A percentile compares a stretch with the other conserved stretches of the same genome.
Conservation (phyloP, 2,329 filamentous ascomycete species). For the Alternaria triticina region DNA sequence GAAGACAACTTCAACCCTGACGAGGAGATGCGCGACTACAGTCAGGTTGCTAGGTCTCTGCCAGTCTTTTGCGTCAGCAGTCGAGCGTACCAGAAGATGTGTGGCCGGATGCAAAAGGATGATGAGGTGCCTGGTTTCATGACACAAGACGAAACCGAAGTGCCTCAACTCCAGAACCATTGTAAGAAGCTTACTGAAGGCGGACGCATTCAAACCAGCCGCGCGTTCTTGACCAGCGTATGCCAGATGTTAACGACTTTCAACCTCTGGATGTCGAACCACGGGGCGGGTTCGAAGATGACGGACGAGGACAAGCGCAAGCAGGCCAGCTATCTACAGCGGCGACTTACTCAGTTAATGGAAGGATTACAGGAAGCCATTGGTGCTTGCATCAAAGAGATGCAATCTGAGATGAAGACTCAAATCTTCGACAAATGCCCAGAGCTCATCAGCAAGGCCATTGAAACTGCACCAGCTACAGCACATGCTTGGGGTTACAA, state of each 20-base stretch:
- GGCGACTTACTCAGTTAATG: slow-evolving; percentile 50
- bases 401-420: slow-evolving; percentile 51
- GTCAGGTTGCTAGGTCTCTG: slow-evolving; percentile 60
- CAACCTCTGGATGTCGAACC: slow-evolving; percentile 57
- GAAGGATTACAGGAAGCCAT: slow-evolving; percentile 52
- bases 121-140: slow-evolving; percentile 60
- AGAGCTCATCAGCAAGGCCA: slow-evolving; percentile 49
- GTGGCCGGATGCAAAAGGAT: slow-evolving; percentile 62
- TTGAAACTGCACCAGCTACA: slow-evolving; percentile 44
- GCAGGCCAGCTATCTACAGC: slow-evolving; percentile 49
- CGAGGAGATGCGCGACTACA: slow-evolving; percentile 63
- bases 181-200: slow-evolving; percentile 64
- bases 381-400: slow-evolving; percentile 45
- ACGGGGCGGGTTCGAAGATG: slow-evolving; percentile 51
- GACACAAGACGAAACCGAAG: slow-evolving; percentile 61
- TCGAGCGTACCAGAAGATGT: slow-evolving; percentile 67
- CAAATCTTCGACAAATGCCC: slow-evolving; percentile 57
- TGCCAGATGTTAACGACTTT: slow-evolving; percentile 61
- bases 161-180: slow-evolving; percentile 63
- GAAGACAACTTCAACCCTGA: slow-evolving; percentile 63
- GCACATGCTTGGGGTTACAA: slow-evolving; percentile 48
- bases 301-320: slow-evolving; percentile 49
- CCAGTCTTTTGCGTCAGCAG: slow-evolving; percentile 71
- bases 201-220: slow-evolving; percentile 53
- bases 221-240: slow-evolving; percentile 60